Evolutionary conservation across 208 protist genomes (phyloP).

Genomic region (Wallacemonas rigidus): DNA sequence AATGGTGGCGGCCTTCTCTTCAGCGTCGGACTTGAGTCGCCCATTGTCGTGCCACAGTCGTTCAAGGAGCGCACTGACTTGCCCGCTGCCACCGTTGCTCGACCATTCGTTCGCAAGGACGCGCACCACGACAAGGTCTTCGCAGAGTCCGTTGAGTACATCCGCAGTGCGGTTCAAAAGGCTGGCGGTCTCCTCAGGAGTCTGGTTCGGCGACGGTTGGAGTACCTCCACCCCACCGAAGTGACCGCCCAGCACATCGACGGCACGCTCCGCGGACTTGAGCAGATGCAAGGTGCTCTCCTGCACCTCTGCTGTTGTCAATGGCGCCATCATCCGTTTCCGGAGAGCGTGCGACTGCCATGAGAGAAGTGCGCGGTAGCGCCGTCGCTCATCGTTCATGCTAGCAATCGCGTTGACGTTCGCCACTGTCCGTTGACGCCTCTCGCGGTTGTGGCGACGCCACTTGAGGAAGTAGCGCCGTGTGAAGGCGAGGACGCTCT

Average conservation of each 20-base stretch:
- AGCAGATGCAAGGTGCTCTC: not conserved
- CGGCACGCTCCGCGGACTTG: constrained; percentile 23
- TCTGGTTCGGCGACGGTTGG: constrained; percentile 4
- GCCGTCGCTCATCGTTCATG: constrained; percentile 41
- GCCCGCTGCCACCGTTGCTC: constrained; percentile 24
- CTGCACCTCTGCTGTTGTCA: not conserved
- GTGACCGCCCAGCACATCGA: constrained; percentile 29
- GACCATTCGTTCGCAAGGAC: constrained; percentile 51
- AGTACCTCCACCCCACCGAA: not conserved
- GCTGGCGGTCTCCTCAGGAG: not conserved
- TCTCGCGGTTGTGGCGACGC: constrained; percentile 43
- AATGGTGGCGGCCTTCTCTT: constrained; percentile 17
- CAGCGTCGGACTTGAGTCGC: constrained; percentile 21
- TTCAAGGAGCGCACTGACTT: constrained; percentile 50
- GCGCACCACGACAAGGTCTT: constrained; percentile 48
- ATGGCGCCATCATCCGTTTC: not conserved
- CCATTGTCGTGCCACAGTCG: constrained; percentile 30
- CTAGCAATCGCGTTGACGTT: constrained; percentile 46
- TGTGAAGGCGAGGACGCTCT: constrained; percentile 55
- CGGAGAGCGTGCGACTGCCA: constrained; percentile 26
- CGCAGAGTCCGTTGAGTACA: constrained; percentile 28
- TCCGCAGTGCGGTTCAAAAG: not conserved
- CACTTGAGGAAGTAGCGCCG: constrained; percentile 67
- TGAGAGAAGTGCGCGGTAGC: constrained; percentile 25
- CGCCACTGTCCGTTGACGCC: constrained; percentile 42